Evolutionary conservation across 352 stramenopile species (phyloP).

Genomic region (Phytopythium montanum): DNA sequence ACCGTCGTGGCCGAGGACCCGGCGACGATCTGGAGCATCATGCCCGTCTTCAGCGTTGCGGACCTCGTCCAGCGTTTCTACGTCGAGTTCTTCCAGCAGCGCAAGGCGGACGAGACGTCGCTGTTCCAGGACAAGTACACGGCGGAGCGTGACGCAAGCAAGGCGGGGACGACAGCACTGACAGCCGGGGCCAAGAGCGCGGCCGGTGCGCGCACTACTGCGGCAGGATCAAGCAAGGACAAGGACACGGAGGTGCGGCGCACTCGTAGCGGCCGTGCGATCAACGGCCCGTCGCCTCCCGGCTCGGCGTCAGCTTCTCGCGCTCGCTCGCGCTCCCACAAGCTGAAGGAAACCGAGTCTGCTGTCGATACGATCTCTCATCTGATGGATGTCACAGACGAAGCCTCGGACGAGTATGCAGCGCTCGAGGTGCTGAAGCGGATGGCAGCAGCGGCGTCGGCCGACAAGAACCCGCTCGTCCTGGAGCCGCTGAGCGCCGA

Average conservation of each 20-base stretch:
- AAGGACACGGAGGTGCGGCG: slow-evolving; percentile 12
- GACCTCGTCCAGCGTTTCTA: slow-evolving; percentile 78
- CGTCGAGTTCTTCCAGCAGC: slow-evolving; percentile 69
- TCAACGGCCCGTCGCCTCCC: slow-evolving; percentile 8
- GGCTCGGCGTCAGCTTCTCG: not conserved
- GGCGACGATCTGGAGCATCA: slow-evolving; percentile 68
- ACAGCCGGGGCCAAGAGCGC: slow-evolving; percentile 5
- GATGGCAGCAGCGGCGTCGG: slow-evolving; percentile 46
- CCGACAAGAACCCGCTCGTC: slow-evolving; percentile 26
- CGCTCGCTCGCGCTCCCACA: not conserved
- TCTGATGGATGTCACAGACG: slow-evolving; percentile 29
- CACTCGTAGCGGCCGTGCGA: slow-evolving; percentile 34
- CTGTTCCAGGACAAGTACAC: slow-evolving; percentile 75
- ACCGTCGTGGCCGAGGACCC: slow-evolving; percentile 70
- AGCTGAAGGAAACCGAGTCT: not conserved
- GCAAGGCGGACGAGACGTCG: slow-evolving; percentile 49
- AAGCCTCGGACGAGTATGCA: slow-evolving; percentile 42
- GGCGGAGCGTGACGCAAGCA: slow-evolving; percentile 14
- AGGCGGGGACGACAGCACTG: slow-evolving; percentile 5
- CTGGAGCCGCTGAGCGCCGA: slow-evolving; percentile 46
- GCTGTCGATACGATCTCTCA: slow-evolving; percentile 3
- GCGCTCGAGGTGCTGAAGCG: slow-evolving; percentile 49
- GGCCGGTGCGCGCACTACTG: not conserved
- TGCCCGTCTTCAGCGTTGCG: slow-evolving; percentile 76
- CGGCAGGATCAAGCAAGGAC: not conserved